These are phyloP conservation scores for Lentinula lateritia DNA, from an alignment of 768 basidiomycete species.

Conservation along the genomic window DNA sequence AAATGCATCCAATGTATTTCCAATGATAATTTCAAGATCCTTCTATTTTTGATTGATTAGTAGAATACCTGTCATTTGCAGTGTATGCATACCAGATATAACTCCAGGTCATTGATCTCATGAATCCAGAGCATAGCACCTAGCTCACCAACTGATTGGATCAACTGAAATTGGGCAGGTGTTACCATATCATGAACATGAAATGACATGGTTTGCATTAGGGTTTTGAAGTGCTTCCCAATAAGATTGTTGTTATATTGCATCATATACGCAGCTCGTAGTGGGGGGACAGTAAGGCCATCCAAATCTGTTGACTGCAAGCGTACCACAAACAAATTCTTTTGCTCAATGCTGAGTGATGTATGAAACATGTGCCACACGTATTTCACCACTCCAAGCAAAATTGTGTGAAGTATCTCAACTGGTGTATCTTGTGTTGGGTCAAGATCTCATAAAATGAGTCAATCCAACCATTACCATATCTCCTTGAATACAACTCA, in stretches of 20 bases:
- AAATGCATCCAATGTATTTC: constrained; percentile 17
- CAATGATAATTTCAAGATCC: constrained; percentile 12
- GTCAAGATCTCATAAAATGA: constrained; percentile 5
- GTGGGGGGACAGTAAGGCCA: constrained; percentile 24
- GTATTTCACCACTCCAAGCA: constrained; percentile 38
- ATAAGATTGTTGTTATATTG: constrained; percentile 38
- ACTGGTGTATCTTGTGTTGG: constrained; percentile 28
- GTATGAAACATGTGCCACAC: constrained; percentile 29
- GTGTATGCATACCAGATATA: constrained; percentile 22
- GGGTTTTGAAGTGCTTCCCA: constrained; percentile 34
- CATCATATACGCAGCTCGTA: constrained; percentile 35
- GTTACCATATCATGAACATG: constrained; percentile 27
- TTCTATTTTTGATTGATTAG: not conserved
- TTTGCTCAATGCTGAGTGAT: constrained; percentile 20
- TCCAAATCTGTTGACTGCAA: constrained; percentile 25
- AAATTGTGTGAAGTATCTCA: constrained; percentile 39
- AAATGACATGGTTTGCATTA: constrained; percentile 24
- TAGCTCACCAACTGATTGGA: constrained; percentile 28
- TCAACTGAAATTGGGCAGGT: constrained; percentile 15
- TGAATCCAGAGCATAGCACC: constrained; percentile 34
- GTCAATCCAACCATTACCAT: no score
- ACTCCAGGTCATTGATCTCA: constrained; percentile 28
- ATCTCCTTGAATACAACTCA: constrained; percentile 11
- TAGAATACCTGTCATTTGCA: no score
- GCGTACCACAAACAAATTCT: constrained; percentile 20